These are phyloP conservation scores for Colletotrichum tamarilloi DNA, from an alignment of 2,329 filamentous ascomycete species.

Conservation along the genomic window DNA sequence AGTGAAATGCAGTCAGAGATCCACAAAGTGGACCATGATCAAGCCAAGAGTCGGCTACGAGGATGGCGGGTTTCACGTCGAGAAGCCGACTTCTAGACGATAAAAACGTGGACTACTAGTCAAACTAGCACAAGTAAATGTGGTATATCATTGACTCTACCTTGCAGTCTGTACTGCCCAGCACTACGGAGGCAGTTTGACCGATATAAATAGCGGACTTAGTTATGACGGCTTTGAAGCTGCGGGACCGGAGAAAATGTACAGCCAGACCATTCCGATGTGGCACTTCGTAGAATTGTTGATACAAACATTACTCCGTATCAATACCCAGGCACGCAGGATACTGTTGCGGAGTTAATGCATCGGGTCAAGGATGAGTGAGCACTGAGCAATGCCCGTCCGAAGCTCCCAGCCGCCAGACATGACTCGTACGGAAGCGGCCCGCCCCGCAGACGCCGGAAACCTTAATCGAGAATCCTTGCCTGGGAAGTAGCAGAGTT, in stretches of 20 bases:
- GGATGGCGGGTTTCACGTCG: background rate
- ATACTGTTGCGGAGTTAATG: background rate
- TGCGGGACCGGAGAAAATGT: background rate
- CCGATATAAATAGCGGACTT: background rate
- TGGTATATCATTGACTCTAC: background rate
- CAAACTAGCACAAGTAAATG: background rate
- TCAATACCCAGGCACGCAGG: too few relatives aligned
- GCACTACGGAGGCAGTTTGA: background rate
- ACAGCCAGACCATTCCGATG: background rate
- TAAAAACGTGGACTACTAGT: background rate
- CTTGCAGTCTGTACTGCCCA: background rate
- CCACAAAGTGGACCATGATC: background rate
- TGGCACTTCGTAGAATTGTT: background rate
- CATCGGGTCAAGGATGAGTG: background rate
- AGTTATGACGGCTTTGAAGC: background rate
- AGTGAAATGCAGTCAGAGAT: background rate
- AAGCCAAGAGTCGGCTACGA: background rate
- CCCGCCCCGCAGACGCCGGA: background rate
- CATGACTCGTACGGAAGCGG: background rate
- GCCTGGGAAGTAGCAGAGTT: background rate
- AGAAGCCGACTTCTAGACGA: background rate
- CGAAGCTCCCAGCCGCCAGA: background rate
- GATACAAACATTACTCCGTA: background rate
- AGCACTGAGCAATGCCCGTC: background rate
- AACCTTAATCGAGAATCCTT: background rate